These are phyloP conservation scores for Apiosordaria backusii DNA, from an alignment of 495 filamentous ascomycete species.

Conservation along the genomic window DNA sequence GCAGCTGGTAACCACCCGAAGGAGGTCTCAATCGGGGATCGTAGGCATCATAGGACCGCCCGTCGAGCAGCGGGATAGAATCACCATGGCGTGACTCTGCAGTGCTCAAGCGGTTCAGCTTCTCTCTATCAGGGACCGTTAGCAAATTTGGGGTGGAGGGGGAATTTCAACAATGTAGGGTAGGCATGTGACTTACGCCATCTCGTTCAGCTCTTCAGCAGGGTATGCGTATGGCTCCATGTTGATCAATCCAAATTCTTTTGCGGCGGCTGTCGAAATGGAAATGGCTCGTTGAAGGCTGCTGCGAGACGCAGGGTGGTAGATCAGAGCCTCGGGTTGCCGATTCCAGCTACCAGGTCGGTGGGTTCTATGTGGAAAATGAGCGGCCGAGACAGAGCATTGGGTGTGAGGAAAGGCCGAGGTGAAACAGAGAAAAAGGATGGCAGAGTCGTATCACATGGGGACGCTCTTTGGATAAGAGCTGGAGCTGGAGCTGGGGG, in stretches of 20 bases:
- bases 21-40: constrained; percentile 9
- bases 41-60: constrained; percentile 12
- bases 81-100: constrained; percentile 8
- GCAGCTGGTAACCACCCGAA: constrained; percentile 9
- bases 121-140: constrained; percentile 8
- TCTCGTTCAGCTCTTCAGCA: constrained; percentile 18
- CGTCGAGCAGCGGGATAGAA: constrained; percentile 13
- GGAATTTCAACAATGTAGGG: neutral
- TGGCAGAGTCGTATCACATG: neutral
- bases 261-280: too few relatives aligned
- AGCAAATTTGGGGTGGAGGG: neutral
- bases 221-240: constrained; percentile 8
- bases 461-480: neutral
- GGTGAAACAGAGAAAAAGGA: neutral
- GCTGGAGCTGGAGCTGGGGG: neutral
- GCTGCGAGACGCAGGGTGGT: neutral
- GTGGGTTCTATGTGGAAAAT: neutral
- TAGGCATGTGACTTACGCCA: constrained; percentile 15
- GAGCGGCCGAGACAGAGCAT: neutral
- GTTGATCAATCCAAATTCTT: neutral
- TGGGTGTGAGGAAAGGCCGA: neutral
- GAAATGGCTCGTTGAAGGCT: too few relatives aligned
- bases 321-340: too few relatives aligned
- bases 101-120: constrained; percentile 17
- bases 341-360: neutral